These are phyloP conservation scores for Aspergillus sergii DNA, from an alignment of 2,329 filamentous ascomycete genomes.

Conservation along the genomic window DNA sequence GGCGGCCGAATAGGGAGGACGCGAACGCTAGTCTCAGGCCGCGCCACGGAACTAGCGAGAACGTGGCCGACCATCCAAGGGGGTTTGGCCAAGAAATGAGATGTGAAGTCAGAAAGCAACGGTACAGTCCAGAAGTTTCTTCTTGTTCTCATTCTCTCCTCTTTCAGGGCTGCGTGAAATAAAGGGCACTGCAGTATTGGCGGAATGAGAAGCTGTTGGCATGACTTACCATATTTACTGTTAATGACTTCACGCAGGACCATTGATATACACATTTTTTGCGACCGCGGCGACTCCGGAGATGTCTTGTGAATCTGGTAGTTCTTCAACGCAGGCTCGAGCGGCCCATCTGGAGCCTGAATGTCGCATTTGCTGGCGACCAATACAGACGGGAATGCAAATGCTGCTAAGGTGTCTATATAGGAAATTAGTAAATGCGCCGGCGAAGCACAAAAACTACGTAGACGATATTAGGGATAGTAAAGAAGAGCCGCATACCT, in stretches of 20 bases:
- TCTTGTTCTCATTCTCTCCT: conserved; percentile 1
- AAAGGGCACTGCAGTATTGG: background rate
- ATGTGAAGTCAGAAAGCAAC: background rate
- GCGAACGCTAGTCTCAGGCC: conserved; percentile 31
- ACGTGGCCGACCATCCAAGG: conserved; percentile 29
- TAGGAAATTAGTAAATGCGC: conserved; percentile 15
- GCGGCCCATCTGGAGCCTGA: conserved; percentile 67
- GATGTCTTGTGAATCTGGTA: conserved; percentile 76
- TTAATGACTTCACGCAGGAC: conserved; percentile 73
- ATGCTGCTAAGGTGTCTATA: conserved; percentile 72
- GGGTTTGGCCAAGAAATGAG: conserved; percentile 12
- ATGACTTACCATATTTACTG: conserved; percentile 66
- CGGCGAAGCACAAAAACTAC: background rate
- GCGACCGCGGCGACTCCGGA: conserved; percentile 67
- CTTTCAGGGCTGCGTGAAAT: background rate
- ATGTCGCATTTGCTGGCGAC: conserved; percentile 91
- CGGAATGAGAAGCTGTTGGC: background rate
- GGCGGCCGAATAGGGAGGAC: conserved; percentile 23
- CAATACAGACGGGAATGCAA: conserved; percentile 74
- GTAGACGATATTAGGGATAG: background rate
- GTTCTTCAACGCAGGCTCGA: conserved; percentile 71
- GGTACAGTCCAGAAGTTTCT: background rate
- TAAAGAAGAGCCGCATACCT: conserved; percentile 60
- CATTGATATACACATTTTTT: conserved; percentile 73
- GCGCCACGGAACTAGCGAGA: conserved; percentile 28